Percentiles rank a stretch among this genome's conserved stretches.
Evolutionary conservation across 2,329 filamentous ascomycete species (phyloP).

Genomic region (Xylariaceae sp.): DNA sequence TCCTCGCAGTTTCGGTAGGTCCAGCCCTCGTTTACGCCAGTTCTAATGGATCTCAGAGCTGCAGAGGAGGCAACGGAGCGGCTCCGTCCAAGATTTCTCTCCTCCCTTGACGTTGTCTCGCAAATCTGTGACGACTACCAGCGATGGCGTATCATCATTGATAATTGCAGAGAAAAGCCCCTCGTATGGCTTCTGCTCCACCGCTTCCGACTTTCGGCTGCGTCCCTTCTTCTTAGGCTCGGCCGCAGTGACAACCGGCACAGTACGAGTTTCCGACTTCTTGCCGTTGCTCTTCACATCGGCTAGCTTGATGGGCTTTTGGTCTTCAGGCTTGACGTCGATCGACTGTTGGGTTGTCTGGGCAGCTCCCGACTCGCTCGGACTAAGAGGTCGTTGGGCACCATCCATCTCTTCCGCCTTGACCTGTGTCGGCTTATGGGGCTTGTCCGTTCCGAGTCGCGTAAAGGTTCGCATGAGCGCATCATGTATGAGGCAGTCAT

Average conservation of each 20-base stretch:
- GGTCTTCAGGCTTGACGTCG: slow-evolving; percentile 46
- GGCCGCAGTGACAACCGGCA: slow-evolving; percentile 28
- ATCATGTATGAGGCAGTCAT: slow-evolving; percentile 57
- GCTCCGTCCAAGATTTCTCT: slow-evolving; percentile 51
- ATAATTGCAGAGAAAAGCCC: slow-evolving; percentile 50
- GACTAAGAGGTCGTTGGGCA: slow-evolving; percentile 45
- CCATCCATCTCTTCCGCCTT: slow-evolving; percentile 38
- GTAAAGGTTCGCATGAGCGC: slow-evolving; percentile 48
- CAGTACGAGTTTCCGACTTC: slow-evolving; percentile 33
- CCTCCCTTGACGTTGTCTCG: slow-evolving; percentile 45
- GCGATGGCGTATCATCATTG: slow-evolving; percentile 44
- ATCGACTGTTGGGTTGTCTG: slow-evolving; percentile 48
- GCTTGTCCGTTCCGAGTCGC: slow-evolving; percentile 47
- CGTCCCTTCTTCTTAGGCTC: slow-evolving; percentile 32
- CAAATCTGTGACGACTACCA: slow-evolving; percentile 50
- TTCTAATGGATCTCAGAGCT: slow-evolving; percentile 42
- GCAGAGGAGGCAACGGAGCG: slow-evolving; percentile 49
- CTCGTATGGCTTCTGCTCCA: slow-evolving; percentile 41
- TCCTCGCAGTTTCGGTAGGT: background rate
- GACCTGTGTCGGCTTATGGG: slow-evolving; percentile 39
- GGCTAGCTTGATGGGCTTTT: slow-evolving; percentile 30
- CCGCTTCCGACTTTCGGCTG: slow-evolving; percentile 37
- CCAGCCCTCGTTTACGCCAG: background rate
- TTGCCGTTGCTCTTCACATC: slow-evolving; percentile 29
- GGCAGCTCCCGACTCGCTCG: slow-evolving; percentile 47